Conservation (phyloP, 2,329 filamentous ascomycete genomes). For the Penicillium paneum region DNA sequence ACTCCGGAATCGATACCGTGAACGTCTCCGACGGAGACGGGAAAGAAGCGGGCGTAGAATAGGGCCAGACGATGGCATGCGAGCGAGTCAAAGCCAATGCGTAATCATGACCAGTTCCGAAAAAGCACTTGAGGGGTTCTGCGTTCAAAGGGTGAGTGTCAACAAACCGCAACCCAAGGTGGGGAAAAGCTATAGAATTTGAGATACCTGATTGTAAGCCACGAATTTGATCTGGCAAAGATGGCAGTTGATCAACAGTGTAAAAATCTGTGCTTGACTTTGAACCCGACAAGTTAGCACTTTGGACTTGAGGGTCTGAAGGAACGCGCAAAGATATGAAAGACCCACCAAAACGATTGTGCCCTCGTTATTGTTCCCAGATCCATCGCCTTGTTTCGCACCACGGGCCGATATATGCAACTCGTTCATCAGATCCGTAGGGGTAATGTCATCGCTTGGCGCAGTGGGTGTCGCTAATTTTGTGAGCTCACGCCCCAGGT, state of each 20-base stretch:
- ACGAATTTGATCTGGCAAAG: constrained; percentile 73
- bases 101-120: constrained; percentile 65
- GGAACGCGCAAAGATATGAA: constrained; percentile 4
- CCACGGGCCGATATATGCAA: constrained; percentile 38
- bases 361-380: constrained; percentile 30
- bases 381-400: constrained; percentile 37
- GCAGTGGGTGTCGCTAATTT: constrained; percentile 13
- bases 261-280: constrained; percentile 83
- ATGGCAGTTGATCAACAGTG: constrained; percentile 77
- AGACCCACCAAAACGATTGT: constrained; percentile 38
- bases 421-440: constrained; percentile 22
- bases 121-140: constrained; percentile 64
- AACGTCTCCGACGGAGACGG: constrained; percentile 61
- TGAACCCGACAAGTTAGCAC: constrained; percentile 9
- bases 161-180: constrained; percentile 13
- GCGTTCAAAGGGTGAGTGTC: constrained; percentile 12
- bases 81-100: constrained; percentile 77
- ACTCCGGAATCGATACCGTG: constrained; percentile 73
- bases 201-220: constrained; percentile 61
- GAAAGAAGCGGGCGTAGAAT: constrained; percentile 51
- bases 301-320: background rate
- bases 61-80: constrained; percentile 87
- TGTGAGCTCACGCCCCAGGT: constrained; percentile 19
- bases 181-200: constrained; percentile 28
- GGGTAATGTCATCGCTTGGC: constrained; percentile 12